These are phyloP conservation scores for Vitis vinifera DNA, from an alignment of 164 flowering plant genomes.

Conservation along the genomic window DNA sequence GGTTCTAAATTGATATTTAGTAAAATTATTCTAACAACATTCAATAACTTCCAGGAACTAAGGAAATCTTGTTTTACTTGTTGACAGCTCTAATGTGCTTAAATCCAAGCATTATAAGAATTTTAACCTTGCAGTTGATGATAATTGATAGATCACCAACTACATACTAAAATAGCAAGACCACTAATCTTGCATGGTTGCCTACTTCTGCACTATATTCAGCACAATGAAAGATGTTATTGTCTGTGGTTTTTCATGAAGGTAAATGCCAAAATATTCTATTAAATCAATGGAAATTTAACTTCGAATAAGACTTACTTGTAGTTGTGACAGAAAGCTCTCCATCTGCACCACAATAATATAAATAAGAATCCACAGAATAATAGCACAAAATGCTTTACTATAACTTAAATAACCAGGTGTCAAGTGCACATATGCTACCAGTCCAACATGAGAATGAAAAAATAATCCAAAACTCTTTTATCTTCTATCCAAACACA, in stretches of 20 bases:
- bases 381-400: neutral
- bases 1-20: neutral
- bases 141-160: neutral
- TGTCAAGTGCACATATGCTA: neutral
- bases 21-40: neutral
- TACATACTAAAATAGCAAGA: neutral
- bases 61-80: neutral
- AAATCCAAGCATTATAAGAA: neutral
- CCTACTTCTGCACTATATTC: neutral
- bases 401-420: neutral
- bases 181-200: neutral
- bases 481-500: too few species aligned
- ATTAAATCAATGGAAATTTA: neutral
- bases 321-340: constrained; percentile 62
- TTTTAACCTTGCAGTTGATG: neutral
- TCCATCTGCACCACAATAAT: constrained; percentile 55
- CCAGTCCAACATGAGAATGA: too few species aligned
- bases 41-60: neutral
- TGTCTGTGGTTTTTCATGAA: neutral
- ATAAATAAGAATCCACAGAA: constrained; percentile 4
- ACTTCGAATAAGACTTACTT: constrained; percentile 37
- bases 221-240: neutral
- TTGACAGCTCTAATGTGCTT: neutral
- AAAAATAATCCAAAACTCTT: too few species aligned
- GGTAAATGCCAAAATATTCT: neutral